Evolutionary conservation across 179 eudicot species (phyloP), one percentile per base, ranked within the genome.

Genomic region (Nepenthes alata): DNA sequence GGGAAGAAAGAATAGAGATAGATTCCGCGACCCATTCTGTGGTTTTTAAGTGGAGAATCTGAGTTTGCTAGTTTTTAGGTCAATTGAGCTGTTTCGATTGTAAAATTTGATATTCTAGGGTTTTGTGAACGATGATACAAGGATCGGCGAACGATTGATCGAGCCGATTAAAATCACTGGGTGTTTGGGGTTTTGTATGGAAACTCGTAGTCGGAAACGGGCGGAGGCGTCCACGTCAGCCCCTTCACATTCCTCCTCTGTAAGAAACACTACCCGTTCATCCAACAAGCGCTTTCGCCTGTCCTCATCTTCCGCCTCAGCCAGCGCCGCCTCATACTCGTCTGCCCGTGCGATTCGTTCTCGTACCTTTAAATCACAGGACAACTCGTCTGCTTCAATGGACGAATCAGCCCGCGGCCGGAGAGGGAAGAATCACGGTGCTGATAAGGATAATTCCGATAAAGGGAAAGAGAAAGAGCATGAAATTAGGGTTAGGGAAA

Each of bases 181-280:
- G 81, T 86, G 85, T 66, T 70, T 84, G 68, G 65, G 78, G 47
- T 72, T 66, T 86, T 91, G 94, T 90, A 94, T 90, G 99, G 99
- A 94, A 90, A 94, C 99, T 78, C 97, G 99, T 59, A 83, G 97
- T 72, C 99, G 97, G 74, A 94, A 94, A 81, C 83, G 97, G 89
- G 97, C 91, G 80, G 96, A 91, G 89, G 97, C 95, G 72, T 80
- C 91, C 85, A 84, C 99, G 75, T 78, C 96, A 77, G 75, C 95
- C 77, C 79, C 94, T 71, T 75, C 88, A 75, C 69, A 83, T 35
- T 66, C 87, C 6, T 83, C 87, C 12, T 69, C 86, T 37, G 61
- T 13, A 5, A 85, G 84, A 5, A 81, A 88, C 54, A 61, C 83
- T 50, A 79, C 97, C 37, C 95, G 98, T 16, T 70, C 93, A 15